Conservation (phyloP, 805 yeast species). For the Nakazawaea ishiwadae region DNA sequence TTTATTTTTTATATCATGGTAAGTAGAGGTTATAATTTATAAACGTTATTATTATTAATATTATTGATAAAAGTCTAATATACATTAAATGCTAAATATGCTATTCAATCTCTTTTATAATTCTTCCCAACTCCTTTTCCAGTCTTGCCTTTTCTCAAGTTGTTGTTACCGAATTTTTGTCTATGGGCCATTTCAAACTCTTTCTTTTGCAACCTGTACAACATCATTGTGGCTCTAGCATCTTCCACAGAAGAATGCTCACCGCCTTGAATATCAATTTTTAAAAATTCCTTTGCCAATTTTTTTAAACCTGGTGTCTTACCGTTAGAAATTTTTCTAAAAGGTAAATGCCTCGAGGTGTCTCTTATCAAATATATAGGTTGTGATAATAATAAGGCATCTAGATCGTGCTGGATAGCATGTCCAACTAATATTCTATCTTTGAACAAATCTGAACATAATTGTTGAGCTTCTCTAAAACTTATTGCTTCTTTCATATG, state of each 20-base stretch:
- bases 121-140: not conserved
- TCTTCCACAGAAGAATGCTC: constrained; percentile 88
- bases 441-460: constrained; percentile 46
- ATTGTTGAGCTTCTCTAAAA: constrained; percentile 61
- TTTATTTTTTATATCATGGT: too few relatives aligned
- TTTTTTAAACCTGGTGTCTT: constrained; percentile 71
- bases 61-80: too few relatives aligned
- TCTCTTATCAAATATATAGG: constrained; percentile 65
- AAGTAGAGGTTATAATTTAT: too few relatives aligned
- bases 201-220: constrained; percentile 58
- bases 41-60: too few relatives aligned
- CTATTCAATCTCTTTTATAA: not conserved
- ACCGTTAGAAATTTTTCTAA: constrained; percentile 56
- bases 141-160: not conserved
- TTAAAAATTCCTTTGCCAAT: constrained; percentile 51
- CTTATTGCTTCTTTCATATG: constrained; percentile 65
- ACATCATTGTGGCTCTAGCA: constrained; percentile 81
- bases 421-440: constrained; percentile 75
- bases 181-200: constrained; percentile 50
- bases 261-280: constrained; percentile 62
- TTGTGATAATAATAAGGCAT: constrained; percentile 61
- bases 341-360: constrained; percentile 61
- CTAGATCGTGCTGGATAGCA: constrained; percentile 76
- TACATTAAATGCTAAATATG: not conserved
- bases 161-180: constrained; percentile 19